Evolutionary conservation across 1,284 basidiomycete genomes (phyloP), one percentile per base, ranked within the genome.

Genomic region (Puccinia horiana): DNA sequence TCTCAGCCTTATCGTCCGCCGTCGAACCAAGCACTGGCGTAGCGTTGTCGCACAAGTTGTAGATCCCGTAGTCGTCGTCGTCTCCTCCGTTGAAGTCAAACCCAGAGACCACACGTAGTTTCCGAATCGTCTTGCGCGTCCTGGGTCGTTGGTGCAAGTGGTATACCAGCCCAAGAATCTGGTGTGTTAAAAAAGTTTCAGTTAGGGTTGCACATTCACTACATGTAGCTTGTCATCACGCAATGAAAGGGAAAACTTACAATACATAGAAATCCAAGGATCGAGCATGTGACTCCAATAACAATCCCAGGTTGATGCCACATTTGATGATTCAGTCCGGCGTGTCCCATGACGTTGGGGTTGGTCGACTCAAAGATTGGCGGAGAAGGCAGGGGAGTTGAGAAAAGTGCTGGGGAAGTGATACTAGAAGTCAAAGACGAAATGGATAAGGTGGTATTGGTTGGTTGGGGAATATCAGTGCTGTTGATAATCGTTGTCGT

Each of bases 71-170:
- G 49, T 73, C 47, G 32, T 73, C 70, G 23, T 54, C 70, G 29
- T 29, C 42, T 32, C 70, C 70, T 16, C 49, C 70, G 26, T 73
- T 73, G 18, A 73, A 73, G 42, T 73, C 70, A 8, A 73, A 73
- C 16, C 70, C 70, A 2, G 70, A 73, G 4, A 37, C 49, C 26
- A 54, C 70, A 2, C 70, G 70, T 26, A 37, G 18, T 2, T 20
- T 20, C 5, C 70, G 70, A 9, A 73, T 37, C 16, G 70, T 14
- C 20, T n/a, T 29, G 20, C 49, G 47, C 47, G 49, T 37, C 5
- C 26, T 54, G 0, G 29, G 70, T 26, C 23, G 20, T 4, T 54
- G 40, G 44, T 26, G 12, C 18, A 73, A 14, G 29, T 37, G 49
- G 12, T 52, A 52, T 35, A 35, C 29, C 47, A 73, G 40, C 14